Percentiles rank a stretch among this genome's conserved stretches.
Conservation (phyloP, 2,329 filamentous ascomycete genomes). For the Alternaria longipes region DNA sequence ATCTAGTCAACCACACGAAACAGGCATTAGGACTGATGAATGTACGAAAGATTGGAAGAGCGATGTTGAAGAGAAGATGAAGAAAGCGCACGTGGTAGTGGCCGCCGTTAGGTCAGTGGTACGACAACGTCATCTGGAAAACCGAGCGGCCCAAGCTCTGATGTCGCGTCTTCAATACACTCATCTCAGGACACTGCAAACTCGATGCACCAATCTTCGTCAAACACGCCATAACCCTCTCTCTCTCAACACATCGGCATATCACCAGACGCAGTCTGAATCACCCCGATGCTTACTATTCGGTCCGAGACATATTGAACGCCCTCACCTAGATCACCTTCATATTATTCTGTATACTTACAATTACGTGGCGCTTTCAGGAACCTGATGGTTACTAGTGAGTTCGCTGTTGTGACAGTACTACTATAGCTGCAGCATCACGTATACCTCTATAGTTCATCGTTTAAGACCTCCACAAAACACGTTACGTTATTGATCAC, state of each 20-base stretch:
- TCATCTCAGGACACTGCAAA: not conserved
- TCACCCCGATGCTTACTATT: not conserved
- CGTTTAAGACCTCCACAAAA: slow-evolving; percentile 10
- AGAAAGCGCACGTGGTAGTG: not conserved
- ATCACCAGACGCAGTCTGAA: not conserved
- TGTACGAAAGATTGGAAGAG: not conserved
- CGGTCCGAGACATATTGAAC: slow-evolving; percentile 2
- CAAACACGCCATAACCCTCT: slow-evolving; percentile 4
- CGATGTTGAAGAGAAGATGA: not conserved
- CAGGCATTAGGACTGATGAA: not conserved
- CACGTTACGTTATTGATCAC: slow-evolving; percentile 17
- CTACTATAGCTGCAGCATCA: slow-evolving; percentile 30
- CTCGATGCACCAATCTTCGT: not conserved
- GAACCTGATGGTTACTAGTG: slow-evolving; percentile 21
- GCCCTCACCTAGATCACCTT: not conserved
- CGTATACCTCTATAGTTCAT: slow-evolving; percentile 33
- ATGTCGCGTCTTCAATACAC: not conserved
- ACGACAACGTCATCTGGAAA: slow-evolving; percentile 9
- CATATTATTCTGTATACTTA: slow-evolving; percentile 13
- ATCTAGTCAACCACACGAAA: not conserved
- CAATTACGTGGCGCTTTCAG: slow-evolving; percentile 12
- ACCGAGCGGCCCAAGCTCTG: slow-evolving; percentile 1
- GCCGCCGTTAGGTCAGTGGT: slow-evolving; percentile 7
- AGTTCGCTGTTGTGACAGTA: slow-evolving; percentile 25
- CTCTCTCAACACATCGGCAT: not conserved